phyloP scores from a whole-genome alignment of 768 basidiomycete species.

The Lyophyllum shimeji region DNA sequence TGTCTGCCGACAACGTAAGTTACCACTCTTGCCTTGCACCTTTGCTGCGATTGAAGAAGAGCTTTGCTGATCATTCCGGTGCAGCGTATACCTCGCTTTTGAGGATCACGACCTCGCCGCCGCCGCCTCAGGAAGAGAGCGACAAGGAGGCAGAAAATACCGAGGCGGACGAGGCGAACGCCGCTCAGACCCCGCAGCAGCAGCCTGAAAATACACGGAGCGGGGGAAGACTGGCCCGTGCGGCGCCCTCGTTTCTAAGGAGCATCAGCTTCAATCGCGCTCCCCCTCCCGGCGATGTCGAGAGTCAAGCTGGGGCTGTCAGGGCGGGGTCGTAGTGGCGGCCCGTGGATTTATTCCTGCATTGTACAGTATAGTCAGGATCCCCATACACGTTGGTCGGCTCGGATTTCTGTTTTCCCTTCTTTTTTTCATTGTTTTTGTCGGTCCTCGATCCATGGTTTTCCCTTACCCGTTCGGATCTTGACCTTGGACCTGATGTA shows the following conservation, averaged over 20 bases:
- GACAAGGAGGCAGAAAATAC: conserved; percentile 12
- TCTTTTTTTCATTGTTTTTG: not conserved
- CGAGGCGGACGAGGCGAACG: not conserved
- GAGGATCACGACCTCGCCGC: conserved; percentile 72
- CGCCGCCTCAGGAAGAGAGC: conserved; percentile 21
- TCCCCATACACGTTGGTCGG: not conserved
- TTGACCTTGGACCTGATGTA: not conserved
- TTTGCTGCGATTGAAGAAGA: not conserved
- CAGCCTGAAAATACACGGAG: conserved; percentile 1
- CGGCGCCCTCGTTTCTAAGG: conserved; percentile 16
- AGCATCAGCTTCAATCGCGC: conserved; percentile 20
- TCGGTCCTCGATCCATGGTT: not conserved
- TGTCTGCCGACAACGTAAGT: conserved; percentile 91
- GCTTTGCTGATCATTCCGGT: conserved; percentile 3
- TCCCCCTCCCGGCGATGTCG: conserved; percentile 24
- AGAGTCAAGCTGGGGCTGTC: conserved; percentile 27
- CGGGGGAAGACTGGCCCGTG: conserved; percentile 11
- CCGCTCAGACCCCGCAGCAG: not conserved
- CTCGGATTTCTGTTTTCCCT: not conserved
- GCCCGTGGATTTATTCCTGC: not conserved
- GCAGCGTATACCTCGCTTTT: conserved; percentile 87
- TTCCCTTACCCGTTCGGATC: too few species aligned
- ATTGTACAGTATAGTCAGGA: not conserved
- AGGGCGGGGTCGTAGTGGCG: conserved; percentile 12
- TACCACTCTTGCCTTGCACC: not conserved